Evolutionary conservation across 257 asterid species (phyloP).

Genomic region (Penstemon eatonii): DNA sequence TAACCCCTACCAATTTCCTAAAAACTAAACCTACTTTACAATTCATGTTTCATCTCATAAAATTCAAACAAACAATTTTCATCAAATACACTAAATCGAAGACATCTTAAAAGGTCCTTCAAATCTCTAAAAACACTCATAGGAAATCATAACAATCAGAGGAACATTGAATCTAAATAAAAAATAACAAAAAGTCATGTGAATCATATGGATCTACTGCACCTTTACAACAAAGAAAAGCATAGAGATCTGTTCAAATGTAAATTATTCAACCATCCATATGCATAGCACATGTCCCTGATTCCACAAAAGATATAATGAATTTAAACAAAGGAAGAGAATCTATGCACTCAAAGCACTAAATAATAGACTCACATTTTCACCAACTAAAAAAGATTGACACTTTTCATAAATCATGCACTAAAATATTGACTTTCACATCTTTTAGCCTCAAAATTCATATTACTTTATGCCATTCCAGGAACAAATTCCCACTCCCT

Average conservation of each 20-base stretch:
- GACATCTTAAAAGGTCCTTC: neutral
- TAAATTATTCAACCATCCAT: conserved; percentile 24
- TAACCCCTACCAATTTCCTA: too few species aligned
- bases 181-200: neutral
- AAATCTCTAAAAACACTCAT: neutral
- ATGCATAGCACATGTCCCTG: conserved; percentile 37
- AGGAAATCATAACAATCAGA: neutral
- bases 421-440: too few species aligned
- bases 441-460: neutral
- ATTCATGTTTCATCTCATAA: too few species aligned
- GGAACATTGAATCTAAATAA: neutral
- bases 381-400: neutral
- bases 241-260: conserved; percentile 39
- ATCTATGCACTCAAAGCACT: neutral
- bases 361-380: too few species aligned
- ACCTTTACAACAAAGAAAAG: conserved; percentile 29
- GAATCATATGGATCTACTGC: conserved; percentile 30
- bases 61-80: too few species aligned
- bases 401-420: neutral
- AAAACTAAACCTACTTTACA: too few species aligned
- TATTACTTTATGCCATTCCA: neutral
- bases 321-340: neutral
- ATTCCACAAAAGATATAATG: conserved; percentile 23
- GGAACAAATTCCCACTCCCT: neutral
- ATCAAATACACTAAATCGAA: too few species aligned